Conservation (phyloP, 2,329 filamentous ascomycete species). For the Arthrobotrys sinensis region DNA sequence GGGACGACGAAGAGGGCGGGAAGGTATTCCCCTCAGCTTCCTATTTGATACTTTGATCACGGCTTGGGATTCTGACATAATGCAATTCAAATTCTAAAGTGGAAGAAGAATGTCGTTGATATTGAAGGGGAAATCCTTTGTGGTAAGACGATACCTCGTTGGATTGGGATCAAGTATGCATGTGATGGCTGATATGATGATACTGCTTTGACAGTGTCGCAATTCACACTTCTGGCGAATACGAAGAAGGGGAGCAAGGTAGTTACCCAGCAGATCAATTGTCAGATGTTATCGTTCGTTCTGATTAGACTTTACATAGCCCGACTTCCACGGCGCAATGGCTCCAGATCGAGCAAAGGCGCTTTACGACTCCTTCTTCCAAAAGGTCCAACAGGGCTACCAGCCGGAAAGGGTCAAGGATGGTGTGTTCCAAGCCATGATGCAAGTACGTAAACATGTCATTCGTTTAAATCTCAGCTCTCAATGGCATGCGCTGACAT, state of each 20-base stretch:
- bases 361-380: constrained; percentile 87
- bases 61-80: constrained; percentile 57
- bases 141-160: constrained; percentile 73
- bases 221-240: constrained; percentile 92
- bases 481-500: constrained; percentile 5
- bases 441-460: constrained; percentile 79
- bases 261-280: neutral
- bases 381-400: constrained; percentile 81
- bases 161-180: neutral
- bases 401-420: constrained; percentile 84
- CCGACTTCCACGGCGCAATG: constrained; percentile 92
- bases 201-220: constrained; percentile 78
- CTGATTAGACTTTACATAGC: constrained; percentile 70
- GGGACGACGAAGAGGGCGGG: constrained; percentile 83
- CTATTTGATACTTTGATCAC: constrained; percentile 2
- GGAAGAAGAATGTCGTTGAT: constrained; percentile 91
- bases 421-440: constrained; percentile 98
- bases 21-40: constrained; percentile 68
- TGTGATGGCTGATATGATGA: constrained; percentile 14
- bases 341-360: constrained; percentile 82
- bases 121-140: constrained; percentile 94
- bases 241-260: constrained; percentile 90
- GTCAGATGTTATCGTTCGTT: neutral
- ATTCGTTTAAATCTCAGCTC: neutral
- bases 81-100: constrained; percentile 71